Evolutionary conservation across 2,329 filamentous ascomycete genomes (phyloP), one percentile per base, ranked within the genome.

Genomic region (Hypoxylon sp.): DNA sequence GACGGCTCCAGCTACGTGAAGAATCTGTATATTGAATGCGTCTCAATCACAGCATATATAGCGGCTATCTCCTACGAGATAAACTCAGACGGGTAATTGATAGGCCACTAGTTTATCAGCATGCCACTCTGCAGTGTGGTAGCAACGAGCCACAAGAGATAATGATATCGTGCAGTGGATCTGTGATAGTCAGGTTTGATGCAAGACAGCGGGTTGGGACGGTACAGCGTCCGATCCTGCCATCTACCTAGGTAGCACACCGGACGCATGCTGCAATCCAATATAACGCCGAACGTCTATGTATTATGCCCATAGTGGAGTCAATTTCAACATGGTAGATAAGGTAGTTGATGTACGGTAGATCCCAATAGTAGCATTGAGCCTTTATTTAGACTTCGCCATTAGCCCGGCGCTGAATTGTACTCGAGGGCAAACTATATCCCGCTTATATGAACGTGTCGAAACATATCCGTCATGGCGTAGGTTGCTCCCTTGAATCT

Each of bases 41-140:
- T 11, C n/a, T 54, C 3, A 21, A 25, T 21, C 23, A 23, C 51
- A 30, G 29, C 2, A 41, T 56, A 63, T 64, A 50, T 57, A 53
- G 27, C 16, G 34, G 9, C 21, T 37, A 9, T 14, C 16, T 55
- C 19, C 43, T 25, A 39, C 54, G 8, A 16, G 47, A 56, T 56
- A 27, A 52, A 34, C 52, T 52, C 21, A 32, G 45, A 25, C 54
- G 57, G 61, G 57, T 27, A 41, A 65, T 57, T 59, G 32, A 63
- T 65, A 30, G 50, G 25, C 62, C 59, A 65, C 29, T 59, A 54
- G 30, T 61, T 59, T 46, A 55, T 66, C 63, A 66, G 51, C 58
- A 53, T 60, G 60, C 50, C 32, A 57, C 52, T 50, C 21, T n/a
- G 41, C 16, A 25, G 55, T 37, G 7, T 39, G 47, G n/a, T 47